These are phyloP conservation scores for Pseudogymnoascus sp. DNA, from an alignment of 2,329 filamentous ascomycete genomes.

Conservation along the genomic window DNA sequence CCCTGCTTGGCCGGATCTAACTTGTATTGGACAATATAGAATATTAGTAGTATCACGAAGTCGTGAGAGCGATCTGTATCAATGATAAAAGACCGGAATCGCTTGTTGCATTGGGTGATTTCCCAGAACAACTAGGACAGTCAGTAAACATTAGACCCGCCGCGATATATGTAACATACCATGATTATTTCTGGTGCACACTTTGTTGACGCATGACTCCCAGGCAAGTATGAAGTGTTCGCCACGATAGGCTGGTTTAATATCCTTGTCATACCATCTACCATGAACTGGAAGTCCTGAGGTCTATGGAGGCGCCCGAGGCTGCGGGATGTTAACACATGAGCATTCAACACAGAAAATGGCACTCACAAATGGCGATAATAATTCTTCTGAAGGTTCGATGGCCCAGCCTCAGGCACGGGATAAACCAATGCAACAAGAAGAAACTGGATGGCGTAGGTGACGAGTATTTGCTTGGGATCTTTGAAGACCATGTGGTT, in stretches of 20 bases:
- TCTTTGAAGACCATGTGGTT: constrained; percentile 89
- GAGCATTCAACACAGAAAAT: neutral
- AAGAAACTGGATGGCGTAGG: constrained; percentile 81
- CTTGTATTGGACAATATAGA: constrained; percentile 87
- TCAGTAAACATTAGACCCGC: neutral
- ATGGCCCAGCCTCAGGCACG: constrained; percentile 66
- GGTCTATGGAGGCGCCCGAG: constrained; percentile 72
- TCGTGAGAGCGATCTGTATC: constrained; percentile 91
- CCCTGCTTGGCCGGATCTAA: constrained; percentile 82
- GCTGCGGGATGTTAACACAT: neutral
- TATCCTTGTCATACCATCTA: constrained; percentile 87
- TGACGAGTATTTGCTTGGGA: constrained; percentile 80
- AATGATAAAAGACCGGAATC: constrained; percentile 93
- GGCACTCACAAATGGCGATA: constrained; percentile 83
- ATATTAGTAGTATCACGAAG: constrained; percentile 82
- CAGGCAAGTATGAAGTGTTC: constrained; percentile 80
- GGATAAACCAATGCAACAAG: constrained; percentile 79
- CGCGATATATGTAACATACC: constrained; percentile 26
- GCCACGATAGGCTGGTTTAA: constrained; percentile 88
- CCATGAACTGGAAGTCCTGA: constrained; percentile 95
- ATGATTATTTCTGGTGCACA: constrained; percentile 95
- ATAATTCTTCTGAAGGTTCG: constrained; percentile 70
- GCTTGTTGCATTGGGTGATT: constrained; percentile 91
- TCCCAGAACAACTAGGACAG: constrained; percentile 70
- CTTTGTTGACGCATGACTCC: constrained; percentile 68